Percentiles rank a stretch among this genome's conserved stretches.
Conservation (phyloP, 1,284 basidiomycete genomes). For the Melampsora americana region DNA sequence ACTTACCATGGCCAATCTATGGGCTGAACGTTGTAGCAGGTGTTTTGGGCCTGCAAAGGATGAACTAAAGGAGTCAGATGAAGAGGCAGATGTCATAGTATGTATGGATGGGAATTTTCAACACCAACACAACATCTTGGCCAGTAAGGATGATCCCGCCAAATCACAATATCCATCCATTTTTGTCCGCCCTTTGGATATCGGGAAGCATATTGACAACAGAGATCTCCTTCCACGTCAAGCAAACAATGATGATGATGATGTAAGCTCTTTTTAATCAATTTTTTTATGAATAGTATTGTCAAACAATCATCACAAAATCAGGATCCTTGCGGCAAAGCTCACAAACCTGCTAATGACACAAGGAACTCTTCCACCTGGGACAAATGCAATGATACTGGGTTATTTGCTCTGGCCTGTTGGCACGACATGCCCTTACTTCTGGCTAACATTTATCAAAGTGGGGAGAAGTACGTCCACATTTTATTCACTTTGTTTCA, state of each 20-base stretch:
- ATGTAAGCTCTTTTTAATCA: not conserved
- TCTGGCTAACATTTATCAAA: not conserved
- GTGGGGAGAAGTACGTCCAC: not conserved
- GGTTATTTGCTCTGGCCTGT: no score
- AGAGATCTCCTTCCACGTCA: no score
- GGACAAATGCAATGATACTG: no score
- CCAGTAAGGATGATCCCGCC: slow-evolving; percentile 7
- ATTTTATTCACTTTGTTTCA: not conserved
- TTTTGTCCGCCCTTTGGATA: not conserved
- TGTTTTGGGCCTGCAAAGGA: not conserved
- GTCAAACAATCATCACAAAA: not conserved
- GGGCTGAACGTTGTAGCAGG: not conserved
- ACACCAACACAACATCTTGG: no score
- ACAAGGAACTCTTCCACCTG: no score
- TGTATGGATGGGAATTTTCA: no score
- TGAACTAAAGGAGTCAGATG: not conserved
- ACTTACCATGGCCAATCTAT: not conserved
- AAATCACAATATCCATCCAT: not conserved
- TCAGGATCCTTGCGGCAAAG: not conserved
- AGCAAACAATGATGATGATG: not conserved
- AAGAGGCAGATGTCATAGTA: not conserved
- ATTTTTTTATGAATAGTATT: not conserved
- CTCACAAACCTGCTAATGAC: slow-evolving; percentile 22
- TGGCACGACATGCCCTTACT: slow-evolving; percentile 4
- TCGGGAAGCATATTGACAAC: not conserved